Base-by-base conservation (phyloP, 2,329 filamentous ascomycete genomes). In the Didymella exigua region DNA sequence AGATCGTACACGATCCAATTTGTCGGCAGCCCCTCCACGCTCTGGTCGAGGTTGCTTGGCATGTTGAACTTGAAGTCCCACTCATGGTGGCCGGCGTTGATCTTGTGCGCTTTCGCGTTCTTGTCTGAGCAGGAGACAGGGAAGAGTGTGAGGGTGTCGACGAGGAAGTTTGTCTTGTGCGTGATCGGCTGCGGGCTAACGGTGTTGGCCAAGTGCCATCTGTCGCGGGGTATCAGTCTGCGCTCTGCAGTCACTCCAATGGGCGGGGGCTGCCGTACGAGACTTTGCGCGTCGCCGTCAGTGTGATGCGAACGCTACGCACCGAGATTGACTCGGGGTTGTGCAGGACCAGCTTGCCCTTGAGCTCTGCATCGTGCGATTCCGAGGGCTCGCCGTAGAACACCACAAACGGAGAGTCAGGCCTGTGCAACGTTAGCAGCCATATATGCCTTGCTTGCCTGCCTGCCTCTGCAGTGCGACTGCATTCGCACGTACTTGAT, bases 1-100 rank as follows among this genome's bases (percentile, higher is more conserved):
- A 99, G 82, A 62, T 89, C 88, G 77, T 98, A 99, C 42, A 91
- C 89, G 56, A 98, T 87, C 77, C 89, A 93, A 14, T 90, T 93
- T 65, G 96, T 90, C 51, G 85, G 83, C 52, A 98, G 80, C 3
- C 95, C 95, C 76, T 98, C 95, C 34, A 99, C 85, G 69, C 91
- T 96, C 81, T 98, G 95, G 16, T 91, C 84, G 70, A 84, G 74
- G 27, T 72, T 70, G 10, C 73, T 74, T 11, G 76, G 74, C 62
- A 82, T 73, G 55, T 73, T 75, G 65, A 81, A 81, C 58, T 77
- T 76, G 63, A 81, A 82, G 26, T 77, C 75, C 78, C 79, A 81
- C 65, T 80, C 79, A 60, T 81, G 78, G 47, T 72, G 63, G 24
- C 79, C 79, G 5, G 78, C 75, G 60, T 78, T 80, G 69, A 82